phyloP scores from a whole-genome alignment of 768 basidiomycete species.

The Brasilioporus rufonigricans region DNA sequence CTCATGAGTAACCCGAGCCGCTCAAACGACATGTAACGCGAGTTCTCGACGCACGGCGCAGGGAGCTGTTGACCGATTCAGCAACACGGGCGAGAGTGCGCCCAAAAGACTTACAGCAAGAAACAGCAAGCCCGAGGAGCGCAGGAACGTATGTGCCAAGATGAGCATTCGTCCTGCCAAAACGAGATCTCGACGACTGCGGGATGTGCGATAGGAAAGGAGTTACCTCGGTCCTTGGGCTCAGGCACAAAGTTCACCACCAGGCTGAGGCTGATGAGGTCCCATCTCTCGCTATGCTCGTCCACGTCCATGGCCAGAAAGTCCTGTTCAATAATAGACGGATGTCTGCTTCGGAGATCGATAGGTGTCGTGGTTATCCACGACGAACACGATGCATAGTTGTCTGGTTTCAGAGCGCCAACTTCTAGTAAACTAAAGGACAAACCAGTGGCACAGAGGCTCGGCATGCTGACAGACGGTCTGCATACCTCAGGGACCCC shows the following conservation, averaged over 20 bases:
- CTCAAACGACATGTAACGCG: conserved; percentile 71
- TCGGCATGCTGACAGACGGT: conserved; percentile 1
- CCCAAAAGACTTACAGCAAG: conserved; percentile 52
- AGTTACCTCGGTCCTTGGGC: conserved; percentile 67
- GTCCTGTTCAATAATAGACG: conserved; percentile 81
- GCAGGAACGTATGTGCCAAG: conserved; percentile 56
- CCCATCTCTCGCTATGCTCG: conserved; percentile 60
- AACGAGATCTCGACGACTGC: conserved; percentile 1
- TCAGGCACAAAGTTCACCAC: conserved; percentile 89
- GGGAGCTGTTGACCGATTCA: conserved; percentile 58
- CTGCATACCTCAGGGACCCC: conserved; percentile 32
- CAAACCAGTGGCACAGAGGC: background rate
- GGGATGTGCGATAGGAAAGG: background rate
- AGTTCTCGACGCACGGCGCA: conserved; percentile 80
- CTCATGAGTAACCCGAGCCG: conserved; percentile 58
- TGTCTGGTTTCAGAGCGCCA: conserved; percentile 83
- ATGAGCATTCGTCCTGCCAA: conserved; percentile 66
- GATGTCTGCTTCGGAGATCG: conserved; percentile 82
- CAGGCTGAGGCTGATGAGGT: conserved; percentile 79
- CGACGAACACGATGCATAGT: conserved; percentile 59
- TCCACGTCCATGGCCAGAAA: conserved; percentile 63
- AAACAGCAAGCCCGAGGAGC: conserved; percentile 58
- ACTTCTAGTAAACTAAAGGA: conserved; percentile 75
- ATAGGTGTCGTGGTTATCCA: conserved; percentile 81
- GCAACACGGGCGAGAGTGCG: background rate